Evolutionary conservation across 805 yeast species (phyloP), one percentile per base, ranked within the genome.

Genomic region (Kazachstania bromeliacearum): DNA sequence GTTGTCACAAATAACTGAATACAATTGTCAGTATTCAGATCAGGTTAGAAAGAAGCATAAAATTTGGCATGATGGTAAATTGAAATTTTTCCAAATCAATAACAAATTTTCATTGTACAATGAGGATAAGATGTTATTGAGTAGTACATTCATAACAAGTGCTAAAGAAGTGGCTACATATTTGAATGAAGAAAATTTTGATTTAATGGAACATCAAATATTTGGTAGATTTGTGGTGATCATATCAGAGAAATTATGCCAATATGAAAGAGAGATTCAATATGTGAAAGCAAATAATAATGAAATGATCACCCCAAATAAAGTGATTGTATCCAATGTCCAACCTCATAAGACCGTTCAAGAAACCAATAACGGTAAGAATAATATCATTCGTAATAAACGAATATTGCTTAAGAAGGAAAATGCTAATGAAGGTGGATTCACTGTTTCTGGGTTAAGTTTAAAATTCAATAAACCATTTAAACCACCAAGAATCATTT

Each of bases 1-100:
- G 53, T 15, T 43, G 9, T 51, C 55, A 1, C 50, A 42, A 29
- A 40, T 49, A 2, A 32, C 38, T 15, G 60, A 55, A 34, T 57
- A 42, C 36, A 36, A 34, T 14, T 57, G 62, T 37, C 62, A 57
- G 34, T 57, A 56, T 35, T 46, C 60, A 2, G 54, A 49, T 34
- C 57, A 57, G 20, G 36, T 57, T 7, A 43, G 50, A 28, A 56
- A 56, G 44, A 57, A 57, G 39, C 59, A 49, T 28, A 57, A 57
- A 36, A 31, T 48, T 2, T 57, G 62, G 62, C 60, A 57, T 35
- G 62, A 57, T 43, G 62, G 62, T 5, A 49, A 39, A 27, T 23
- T 57, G 25, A 56, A 47, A 31, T 51, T 43, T 27, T 47, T 37
- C 15, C 37, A 45, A 22, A 17, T 42, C 12, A 49, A 45, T 26